Conservation (phyloP, 1,139 yeast genomes). For the Blastobotrys persicus region DNA sequence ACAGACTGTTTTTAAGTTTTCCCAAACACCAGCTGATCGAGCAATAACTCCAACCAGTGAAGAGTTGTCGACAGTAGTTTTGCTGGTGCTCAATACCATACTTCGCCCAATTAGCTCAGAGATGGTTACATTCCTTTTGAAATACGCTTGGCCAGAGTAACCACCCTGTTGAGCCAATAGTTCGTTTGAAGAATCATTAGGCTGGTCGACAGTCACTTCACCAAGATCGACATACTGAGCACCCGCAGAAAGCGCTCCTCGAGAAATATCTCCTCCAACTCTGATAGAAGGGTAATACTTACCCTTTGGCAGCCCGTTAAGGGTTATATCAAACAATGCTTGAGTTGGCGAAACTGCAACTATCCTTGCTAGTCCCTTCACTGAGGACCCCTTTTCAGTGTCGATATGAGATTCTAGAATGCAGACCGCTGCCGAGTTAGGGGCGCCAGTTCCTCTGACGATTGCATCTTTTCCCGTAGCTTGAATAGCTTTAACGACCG, state of each 20-base stretch:
- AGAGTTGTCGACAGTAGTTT: constrained; percentile 39
- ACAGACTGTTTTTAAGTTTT: constrained; percentile 88
- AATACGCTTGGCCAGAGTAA: constrained; percentile 60
- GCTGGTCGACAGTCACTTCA: constrained; percentile 43
- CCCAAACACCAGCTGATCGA: constrained; percentile 96
- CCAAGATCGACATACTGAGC: constrained; percentile 43
- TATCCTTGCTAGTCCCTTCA: constrained; percentile 83
- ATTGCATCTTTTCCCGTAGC: constrained; percentile 81
- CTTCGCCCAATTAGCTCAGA: constrained; percentile 77
- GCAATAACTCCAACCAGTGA: constrained; percentile 86
- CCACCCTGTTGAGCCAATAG: constrained; percentile 29
- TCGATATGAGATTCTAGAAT: constrained; percentile 71
- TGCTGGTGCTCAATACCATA: constrained; percentile 51
- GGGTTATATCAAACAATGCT: constrained; percentile 69
- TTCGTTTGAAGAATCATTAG: constrained; percentile 35
- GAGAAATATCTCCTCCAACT: constrained; percentile 68
- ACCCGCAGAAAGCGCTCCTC: constrained; percentile 74
- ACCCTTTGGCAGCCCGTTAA: constrained; percentile 64
- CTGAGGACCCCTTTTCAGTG: constrained; percentile 54
- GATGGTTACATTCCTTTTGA: constrained; percentile 49
- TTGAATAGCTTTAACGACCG: constrained; percentile 63
- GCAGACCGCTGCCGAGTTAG: constrained; percentile 89
- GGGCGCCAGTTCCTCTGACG: constrained; percentile 84
- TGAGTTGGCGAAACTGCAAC: constrained; percentile 58
- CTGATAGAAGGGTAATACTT: constrained; percentile 68